Conservation (phyloP, 129 eudicot species). For the Smallanthus sonchifolius region DNA sequence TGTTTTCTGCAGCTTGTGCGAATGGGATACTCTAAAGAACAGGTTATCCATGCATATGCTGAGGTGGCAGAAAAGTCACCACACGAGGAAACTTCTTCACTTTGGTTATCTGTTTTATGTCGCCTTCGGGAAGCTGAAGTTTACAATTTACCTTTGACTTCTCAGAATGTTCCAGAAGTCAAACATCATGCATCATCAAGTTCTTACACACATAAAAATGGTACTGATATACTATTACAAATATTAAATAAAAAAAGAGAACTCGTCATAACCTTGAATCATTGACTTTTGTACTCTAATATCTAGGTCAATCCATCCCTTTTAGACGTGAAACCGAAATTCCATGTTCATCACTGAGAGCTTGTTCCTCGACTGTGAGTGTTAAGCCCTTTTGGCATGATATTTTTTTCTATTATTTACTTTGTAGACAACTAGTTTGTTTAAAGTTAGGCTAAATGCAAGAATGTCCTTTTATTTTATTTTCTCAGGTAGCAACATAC, state of each 20-base stretch:
- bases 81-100: conserved; percentile 46
- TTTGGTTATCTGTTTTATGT: conserved; percentile 81
- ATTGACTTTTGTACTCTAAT: conserved; percentile 11
- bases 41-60: conserved; percentile 45
- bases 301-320: conserved; percentile 34
- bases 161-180: conserved; percentile 24
- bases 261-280: not conserved
- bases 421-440: not conserved
- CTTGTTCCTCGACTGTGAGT: conserved; percentile 62
- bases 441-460: not conserved
- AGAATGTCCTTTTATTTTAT: not conserved
- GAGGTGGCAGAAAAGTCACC: conserved; percentile 49
- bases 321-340: conserved; percentile 18
- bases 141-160: conserved; percentile 38
- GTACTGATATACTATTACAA: conserved; percentile 20
- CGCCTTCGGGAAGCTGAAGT: conserved; percentile 63
- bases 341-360: conserved; percentile 29
- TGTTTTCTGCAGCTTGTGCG: conserved; percentile 41
- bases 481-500: not conserved
- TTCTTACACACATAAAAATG: conserved; percentile 24
- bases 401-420: not conserved
- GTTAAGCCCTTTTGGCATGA: not conserved
- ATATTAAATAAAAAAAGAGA: not conserved
- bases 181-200: conserved; percentile 30
- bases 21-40: conserved; percentile 67